Evolutionary conservation across 78 protist genomes (phyloP), one percentile per base, ranked within the genome.

Genomic region (Speleostelium caveatum): DNA sequence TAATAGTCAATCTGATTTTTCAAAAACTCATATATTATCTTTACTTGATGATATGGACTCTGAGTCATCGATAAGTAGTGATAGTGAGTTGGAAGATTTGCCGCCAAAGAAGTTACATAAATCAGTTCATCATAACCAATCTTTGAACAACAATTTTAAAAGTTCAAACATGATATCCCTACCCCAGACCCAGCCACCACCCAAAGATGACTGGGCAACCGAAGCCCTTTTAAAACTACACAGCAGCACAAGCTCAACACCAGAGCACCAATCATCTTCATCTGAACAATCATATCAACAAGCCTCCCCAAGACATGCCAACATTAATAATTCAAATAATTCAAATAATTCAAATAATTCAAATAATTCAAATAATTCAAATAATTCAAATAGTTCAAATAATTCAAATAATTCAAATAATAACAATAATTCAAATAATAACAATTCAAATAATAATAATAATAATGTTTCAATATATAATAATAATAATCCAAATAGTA

Each of bases 171-270:
- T n/a, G 32, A 33, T 49, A 49, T 16, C 12, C 55, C 8, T 16
- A 49, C 55, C 8, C 8, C 63, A 68, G 12, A 7, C 38, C 38
- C 41, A 68, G 24, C n/a, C 14, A 42, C 41, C 32, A 42, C 53
- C 6, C 6, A 45, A 45, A 45, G 53, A 45, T 45, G 88, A 79
- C 21, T 79, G 75, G 75, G 76, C 75, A 0, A 79, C 88, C 8
- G 88, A 79, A 24, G 77, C 69, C 0, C 62, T 79, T n/a, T 71
- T 79, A 16, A 66, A 53, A 26, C 26, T 79, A 24, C 63, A 73
- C 36, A 42, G 35, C 16, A 58, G 12, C 12, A 12, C 30, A 60
- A 60, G 39, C 7, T 60, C 39, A 7, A 16, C 66, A 17, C 39
- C 24, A 28, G 39, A 60, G 39, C n/a, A n/a, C n/a, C 5, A 12